phyloP scores from a whole-genome alignment of 2,329 filamentous ascomycete genomes.

The Trichoderma afroharzianum region DNA sequence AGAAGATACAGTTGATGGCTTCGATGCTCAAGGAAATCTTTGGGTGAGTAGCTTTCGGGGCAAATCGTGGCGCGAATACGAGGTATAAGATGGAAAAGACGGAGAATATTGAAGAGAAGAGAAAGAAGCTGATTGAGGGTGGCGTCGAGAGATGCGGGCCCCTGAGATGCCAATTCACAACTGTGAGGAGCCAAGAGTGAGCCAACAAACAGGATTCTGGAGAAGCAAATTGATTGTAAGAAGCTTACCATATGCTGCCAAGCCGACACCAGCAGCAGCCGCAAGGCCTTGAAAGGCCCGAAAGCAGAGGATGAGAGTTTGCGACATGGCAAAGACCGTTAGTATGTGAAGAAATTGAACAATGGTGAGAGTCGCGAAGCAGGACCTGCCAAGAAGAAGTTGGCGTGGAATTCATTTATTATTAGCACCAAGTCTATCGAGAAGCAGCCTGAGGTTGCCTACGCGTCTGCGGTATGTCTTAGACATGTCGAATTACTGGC shows the following conservation, averaged over 20 bases:
- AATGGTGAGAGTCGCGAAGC: not conserved
- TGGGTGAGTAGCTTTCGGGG: constrained; percentile 30
- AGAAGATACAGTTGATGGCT: constrained; percentile 50
- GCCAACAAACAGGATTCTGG: not conserved
- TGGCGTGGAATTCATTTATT: not conserved
- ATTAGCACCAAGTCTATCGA: not conserved
- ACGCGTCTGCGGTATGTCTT: not conserved
- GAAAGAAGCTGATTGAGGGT: constrained; percentile 54
- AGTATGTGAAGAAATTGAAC: not conserved
- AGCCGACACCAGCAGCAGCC: constrained; percentile 19
- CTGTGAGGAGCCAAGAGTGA: constrained; percentile 31
- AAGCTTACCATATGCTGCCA: constrained; percentile 23
- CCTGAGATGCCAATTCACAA: constrained; percentile 57
- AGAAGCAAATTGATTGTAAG: not conserved
- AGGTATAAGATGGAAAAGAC: constrained; percentile 53
- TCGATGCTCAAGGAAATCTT: constrained; percentile 48
- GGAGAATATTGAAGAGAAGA: constrained; percentile 53
- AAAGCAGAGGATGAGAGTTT: constrained; percentile 16
- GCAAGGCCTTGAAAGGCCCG: constrained; percentile 22
- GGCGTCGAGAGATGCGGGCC: constrained; percentile 54
- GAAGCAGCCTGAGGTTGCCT: not conserved
- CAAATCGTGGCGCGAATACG: constrained; percentile 33
- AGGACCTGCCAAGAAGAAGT: not conserved
- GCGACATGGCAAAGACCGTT: constrained; percentile 19
- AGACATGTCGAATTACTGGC: constrained; percentile 1